Conservation (phyloP, 192 early-diverging fungal genomes). For the Piromyces finnis region DNA sequence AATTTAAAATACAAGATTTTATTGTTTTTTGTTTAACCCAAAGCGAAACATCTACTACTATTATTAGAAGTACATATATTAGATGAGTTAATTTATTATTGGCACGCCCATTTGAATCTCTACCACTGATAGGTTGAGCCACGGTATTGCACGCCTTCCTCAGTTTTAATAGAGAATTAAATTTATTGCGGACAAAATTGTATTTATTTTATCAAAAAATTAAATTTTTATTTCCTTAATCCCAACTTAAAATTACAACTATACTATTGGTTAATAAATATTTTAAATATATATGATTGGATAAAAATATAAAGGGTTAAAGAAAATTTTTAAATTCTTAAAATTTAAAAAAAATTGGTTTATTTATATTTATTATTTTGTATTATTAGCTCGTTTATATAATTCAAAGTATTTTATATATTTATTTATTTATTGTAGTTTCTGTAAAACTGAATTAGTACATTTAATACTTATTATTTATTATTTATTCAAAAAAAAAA, state of each 20-base stretch:
- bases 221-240: neutral
- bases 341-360: no score
- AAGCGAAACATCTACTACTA: neutral
- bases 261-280: neutral
- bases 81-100: neutral
- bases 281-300: no score
- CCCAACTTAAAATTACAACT: neutral
- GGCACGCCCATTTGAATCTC: neutral
- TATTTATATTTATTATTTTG: no score
- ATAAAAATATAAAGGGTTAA: no score
- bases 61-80: neutral
- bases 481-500: no score
- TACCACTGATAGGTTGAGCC: neutral
- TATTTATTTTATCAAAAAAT: neutral
- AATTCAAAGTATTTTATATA: no score
- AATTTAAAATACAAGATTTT: no score
- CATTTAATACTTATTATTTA: no score
- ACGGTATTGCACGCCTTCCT: neutral
- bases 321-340: no score
- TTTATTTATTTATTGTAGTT: no score
- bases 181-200: neutral
- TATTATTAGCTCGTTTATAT: no score
- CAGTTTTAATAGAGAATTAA: neutral
- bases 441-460: no score
- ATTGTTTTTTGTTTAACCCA: neutral